phyloP scores from a whole-genome alignment of 768 basidiomycete genomes.

The Psilocybe azurescens region DNA sequence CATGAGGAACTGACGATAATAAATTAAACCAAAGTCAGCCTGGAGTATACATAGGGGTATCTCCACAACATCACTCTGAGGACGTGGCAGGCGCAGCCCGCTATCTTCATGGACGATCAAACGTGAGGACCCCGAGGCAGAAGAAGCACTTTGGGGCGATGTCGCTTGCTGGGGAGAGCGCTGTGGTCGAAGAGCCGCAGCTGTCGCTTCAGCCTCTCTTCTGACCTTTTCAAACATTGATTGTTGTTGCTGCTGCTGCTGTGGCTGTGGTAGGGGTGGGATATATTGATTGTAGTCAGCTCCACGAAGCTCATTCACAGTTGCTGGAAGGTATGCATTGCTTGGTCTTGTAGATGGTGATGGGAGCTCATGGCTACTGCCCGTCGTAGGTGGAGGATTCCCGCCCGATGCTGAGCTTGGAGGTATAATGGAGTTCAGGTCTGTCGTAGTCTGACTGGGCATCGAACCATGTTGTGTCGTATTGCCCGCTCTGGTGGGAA shows the following conservation, averaged over 20 bases:
- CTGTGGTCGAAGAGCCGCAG: neutral
- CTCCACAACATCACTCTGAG: neutral
- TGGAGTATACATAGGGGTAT: neutral
- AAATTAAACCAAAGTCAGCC: neutral
- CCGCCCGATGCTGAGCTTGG: neutral
- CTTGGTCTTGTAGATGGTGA: neutral
- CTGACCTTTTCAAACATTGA: neutral
- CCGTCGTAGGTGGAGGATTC: neutral
- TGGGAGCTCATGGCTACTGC: neutral
- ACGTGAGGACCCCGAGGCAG: neutral
- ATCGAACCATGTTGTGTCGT: neutral
- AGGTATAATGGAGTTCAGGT: neutral
- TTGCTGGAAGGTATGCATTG: neutral
- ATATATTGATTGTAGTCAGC: neutral
- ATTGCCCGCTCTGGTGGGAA: neutral
- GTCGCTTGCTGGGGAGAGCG: neutral
- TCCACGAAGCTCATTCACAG: neutral
- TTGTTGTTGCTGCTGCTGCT: neutral
- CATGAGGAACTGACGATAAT: neutral
- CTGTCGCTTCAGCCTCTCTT: neutral
- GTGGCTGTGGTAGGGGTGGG: neutral
- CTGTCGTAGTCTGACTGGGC: neutral
- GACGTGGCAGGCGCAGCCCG: neutral
- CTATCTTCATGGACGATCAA: neutral
- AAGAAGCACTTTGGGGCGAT: neutral